Conservation (phyloP, 306 rosid species). For the Crataegus laevigata region DNA sequence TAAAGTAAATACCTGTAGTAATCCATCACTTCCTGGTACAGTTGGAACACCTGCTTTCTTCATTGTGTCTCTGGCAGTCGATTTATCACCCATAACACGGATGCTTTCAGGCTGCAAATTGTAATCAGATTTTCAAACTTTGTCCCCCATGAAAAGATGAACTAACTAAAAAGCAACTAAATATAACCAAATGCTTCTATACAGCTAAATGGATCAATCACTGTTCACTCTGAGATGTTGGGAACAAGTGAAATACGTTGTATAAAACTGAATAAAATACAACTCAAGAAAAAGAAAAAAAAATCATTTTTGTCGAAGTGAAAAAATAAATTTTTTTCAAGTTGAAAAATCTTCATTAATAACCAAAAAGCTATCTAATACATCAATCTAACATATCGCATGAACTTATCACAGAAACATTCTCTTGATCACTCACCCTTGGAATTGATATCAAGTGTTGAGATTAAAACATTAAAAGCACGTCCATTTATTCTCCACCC, state of each 20-base stretch:
- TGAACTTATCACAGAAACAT: not conserved
- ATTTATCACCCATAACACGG: conserved; percentile 94
- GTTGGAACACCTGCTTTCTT: conserved; percentile 80
- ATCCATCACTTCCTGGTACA: conserved; percentile 74
- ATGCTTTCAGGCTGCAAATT: conserved; percentile 83
- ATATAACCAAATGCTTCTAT: not conserved
- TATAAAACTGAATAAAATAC: not conserved
- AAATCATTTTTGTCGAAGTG: not conserved
- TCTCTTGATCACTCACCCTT: not conserved
- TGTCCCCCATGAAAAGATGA: not conserved
- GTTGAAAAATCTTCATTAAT: not conserved
- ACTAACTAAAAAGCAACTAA: not conserved
- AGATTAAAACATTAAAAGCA: not conserved
- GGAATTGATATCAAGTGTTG: not conserved
- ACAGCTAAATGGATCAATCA: not conserved
- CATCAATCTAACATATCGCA: not conserved
- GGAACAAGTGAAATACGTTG: not conserved
- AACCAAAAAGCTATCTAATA: not conserved
- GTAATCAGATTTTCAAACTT: conserved; percentile 6
- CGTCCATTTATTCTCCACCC: not conserved
- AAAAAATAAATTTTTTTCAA: too few species aligned
- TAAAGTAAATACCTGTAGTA: conserved; percentile 61
- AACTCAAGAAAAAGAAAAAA: not conserved
- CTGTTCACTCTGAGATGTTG: not conserved
- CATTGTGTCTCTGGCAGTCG: conserved; percentile 93